These are phyloP conservation scores for Colletotrichum costaricense DNA, from an alignment of 2,329 filamentous ascomycete species.

Conservation along the genomic window DNA sequence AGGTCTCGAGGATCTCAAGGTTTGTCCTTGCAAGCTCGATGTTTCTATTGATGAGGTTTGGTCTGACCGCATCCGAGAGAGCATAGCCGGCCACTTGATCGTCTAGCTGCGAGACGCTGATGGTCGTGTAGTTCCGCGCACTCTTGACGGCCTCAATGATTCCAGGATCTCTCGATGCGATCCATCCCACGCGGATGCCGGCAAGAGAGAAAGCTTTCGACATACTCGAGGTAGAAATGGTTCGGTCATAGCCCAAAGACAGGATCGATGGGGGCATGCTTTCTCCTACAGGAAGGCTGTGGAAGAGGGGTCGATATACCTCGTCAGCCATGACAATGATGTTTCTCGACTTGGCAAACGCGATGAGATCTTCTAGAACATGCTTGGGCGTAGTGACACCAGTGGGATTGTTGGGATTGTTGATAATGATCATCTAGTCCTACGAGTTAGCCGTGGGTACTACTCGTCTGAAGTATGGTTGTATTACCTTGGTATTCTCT, in stretches of 20 bases:
- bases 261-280: slow-evolving; percentile 73
- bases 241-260: slow-evolving; percentile 77
- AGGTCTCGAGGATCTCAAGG: slow-evolving; percentile 71
- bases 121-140: slow-evolving; percentile 85
- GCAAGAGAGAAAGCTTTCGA: slow-evolving; percentile 88
- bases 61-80: slow-evolving; percentile 61
- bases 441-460: slow-evolving; percentile 1
- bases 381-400: slow-evolving; percentile 74
- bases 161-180: slow-evolving; percentile 71
- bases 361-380: slow-evolving; percentile 70
- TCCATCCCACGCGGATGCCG: slow-evolving; percentile 85
- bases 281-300: slow-evolving; percentile 64
- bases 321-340: slow-evolving; percentile 82
- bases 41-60: slow-evolving; percentile 65
- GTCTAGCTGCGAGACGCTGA: slow-evolving; percentile 84
- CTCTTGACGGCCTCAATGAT: slow-evolving; percentile 73
- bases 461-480: too few species aligned
- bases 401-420: slow-evolving; percentile 88
- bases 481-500: slow-evolving; percentile 75
- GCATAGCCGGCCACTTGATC: slow-evolving; percentile 83
- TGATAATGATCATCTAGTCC: slow-evolving; percentile 61
- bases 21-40: slow-evolving; percentile 76
- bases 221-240: slow-evolving; percentile 84
- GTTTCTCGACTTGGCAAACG: slow-evolving; percentile 69
- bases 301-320: slow-evolving; percentile 87